These are phyloP conservation scores for Nitzschia sp. DNA, from an alignment of 108 stramenopile species.

Conservation along the genomic window DNA sequence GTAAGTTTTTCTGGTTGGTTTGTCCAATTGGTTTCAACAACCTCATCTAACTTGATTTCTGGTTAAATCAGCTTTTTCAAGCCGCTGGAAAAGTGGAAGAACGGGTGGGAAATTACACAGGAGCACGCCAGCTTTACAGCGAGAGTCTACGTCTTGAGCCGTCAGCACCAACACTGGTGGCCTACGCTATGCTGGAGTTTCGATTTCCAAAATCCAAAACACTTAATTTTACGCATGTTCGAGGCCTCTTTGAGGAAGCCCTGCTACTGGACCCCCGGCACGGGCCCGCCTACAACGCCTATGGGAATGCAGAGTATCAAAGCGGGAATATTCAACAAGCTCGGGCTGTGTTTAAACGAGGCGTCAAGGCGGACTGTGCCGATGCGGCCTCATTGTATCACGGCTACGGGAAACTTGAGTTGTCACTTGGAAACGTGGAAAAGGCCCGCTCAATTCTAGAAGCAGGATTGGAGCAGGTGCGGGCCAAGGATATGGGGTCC, in stretches of 20 bases:
- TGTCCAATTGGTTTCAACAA: conserved; percentile 4
- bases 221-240: conserved; percentile 48
- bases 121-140: conserved; percentile 64
- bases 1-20: conserved; percentile 21
- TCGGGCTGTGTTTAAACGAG: conserved; percentile 68
- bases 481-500: conserved; percentile 27
- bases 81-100: conserved; percentile 88
- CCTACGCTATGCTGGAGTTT: conserved; percentile 79
- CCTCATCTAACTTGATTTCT: background rate
- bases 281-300: conserved; percentile 85
- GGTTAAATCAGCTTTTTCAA: conserved; percentile 10
- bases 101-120: conserved; percentile 63
- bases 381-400: conserved; percentile 84
- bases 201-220: conserved; percentile 42
- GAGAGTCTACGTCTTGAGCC: conserved; percentile 67
- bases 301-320: conserved; percentile 66
- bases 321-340: conserved; percentile 61
- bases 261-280: conserved; percentile 77
- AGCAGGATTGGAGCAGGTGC: conserved; percentile 55
- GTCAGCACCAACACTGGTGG: conserved; percentile 77
- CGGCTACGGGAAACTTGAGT: conserved; percentile 77
- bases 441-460: conserved; percentile 56
- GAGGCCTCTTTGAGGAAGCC: conserved; percentile 77
- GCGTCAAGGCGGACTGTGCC: conserved; percentile 66
- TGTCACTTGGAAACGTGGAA: conserved; percentile 76